phyloP scores from a whole-genome alignment of 495 filamentous ascomycete species.

The Penicillium egyptiacum region DNA sequence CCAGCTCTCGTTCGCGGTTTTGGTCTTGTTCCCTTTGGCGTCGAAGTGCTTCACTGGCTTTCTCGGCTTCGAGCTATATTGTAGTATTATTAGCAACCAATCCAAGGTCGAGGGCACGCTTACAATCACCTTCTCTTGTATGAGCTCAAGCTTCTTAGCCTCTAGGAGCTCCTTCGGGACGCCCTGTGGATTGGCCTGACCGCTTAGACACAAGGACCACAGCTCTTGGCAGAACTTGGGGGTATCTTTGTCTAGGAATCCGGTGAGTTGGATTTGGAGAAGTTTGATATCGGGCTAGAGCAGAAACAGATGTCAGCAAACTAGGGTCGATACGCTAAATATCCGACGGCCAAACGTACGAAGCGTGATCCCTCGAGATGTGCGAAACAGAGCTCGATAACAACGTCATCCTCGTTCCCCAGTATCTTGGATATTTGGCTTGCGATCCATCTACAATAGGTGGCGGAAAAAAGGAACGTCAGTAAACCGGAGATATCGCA shows the following conservation, averaged over 20 bases:
- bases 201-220: constrained; percentile 88
- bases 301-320: constrained; percentile 14
- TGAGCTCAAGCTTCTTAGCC: constrained; percentile 91
- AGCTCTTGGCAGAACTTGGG: constrained; percentile 89
- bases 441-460: constrained; percentile 76
- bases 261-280: constrained; percentile 89
- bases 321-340: constrained; percentile 3
- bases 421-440: constrained; percentile 82
- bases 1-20: constrained; percentile 57
- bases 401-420: constrained; percentile 88
- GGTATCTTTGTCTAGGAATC: constrained; percentile 93
- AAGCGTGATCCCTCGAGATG: constrained; percentile 76
- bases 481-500: constrained; percentile 9
- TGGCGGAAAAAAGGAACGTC: constrained; percentile 1
- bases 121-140: constrained; percentile 78
- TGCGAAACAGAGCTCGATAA: constrained; percentile 90
- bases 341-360: constrained; percentile 53
- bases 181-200: constrained; percentile 81
- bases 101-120: too few relatives aligned
- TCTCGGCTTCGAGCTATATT: constrained; percentile 75
- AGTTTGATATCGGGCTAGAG: constrained; percentile 89
- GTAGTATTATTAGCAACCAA: constrained; percentile 14
- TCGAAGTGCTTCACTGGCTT: constrained; percentile 72
- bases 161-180: constrained; percentile 94
- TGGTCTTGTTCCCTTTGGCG: constrained; percentile 67